These are phyloP conservation scores for Flaveria floridana DNA, from an alignment of 140 eudicot genomes.

Conservation along the genomic window DNA sequence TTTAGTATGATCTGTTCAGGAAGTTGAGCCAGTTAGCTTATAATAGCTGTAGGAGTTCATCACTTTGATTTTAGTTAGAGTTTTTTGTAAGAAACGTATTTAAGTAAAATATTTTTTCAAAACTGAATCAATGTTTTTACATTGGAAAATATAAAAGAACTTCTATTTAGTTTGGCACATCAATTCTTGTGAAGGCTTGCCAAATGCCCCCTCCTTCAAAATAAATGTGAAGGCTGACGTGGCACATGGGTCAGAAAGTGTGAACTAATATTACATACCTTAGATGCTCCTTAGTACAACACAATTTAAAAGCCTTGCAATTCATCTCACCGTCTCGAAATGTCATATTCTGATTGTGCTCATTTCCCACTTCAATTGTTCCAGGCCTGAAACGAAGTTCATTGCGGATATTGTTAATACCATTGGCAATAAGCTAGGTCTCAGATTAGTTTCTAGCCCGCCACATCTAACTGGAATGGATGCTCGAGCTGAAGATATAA, in stretches of 20 bases:
- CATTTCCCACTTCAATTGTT: not conserved
- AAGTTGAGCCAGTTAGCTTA: not conserved
- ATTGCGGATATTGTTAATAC: constrained; percentile 24
- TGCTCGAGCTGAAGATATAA: constrained; percentile 30
- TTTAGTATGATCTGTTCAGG: no score
- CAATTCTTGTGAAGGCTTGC: constrained; percentile 6
- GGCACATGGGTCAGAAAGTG: not conserved
- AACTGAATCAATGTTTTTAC: not conserved
- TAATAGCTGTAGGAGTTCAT: constrained; percentile 3
- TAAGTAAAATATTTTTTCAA: not conserved
- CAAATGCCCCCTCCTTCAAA: not conserved
- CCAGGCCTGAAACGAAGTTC: constrained; percentile 38
- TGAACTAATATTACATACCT: not conserved
- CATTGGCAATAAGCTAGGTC: constrained; percentile 28
- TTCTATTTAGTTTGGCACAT: not conserved
- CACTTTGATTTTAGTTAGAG: not conserved
- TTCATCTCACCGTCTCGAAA: not conserved
- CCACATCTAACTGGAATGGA: constrained; percentile 34
- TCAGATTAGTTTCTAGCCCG: constrained; percentile 22
- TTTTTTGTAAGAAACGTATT: constrained; percentile 5
- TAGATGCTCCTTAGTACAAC: not conserved
- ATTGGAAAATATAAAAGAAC: not conserved
- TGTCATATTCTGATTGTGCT: constrained; percentile 8
- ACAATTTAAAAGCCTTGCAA: no score
- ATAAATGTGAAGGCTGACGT: not conserved